Base-by-base conservation (phyloP, 257 asterid species). In the Solanum megistacrolobum region DNA sequence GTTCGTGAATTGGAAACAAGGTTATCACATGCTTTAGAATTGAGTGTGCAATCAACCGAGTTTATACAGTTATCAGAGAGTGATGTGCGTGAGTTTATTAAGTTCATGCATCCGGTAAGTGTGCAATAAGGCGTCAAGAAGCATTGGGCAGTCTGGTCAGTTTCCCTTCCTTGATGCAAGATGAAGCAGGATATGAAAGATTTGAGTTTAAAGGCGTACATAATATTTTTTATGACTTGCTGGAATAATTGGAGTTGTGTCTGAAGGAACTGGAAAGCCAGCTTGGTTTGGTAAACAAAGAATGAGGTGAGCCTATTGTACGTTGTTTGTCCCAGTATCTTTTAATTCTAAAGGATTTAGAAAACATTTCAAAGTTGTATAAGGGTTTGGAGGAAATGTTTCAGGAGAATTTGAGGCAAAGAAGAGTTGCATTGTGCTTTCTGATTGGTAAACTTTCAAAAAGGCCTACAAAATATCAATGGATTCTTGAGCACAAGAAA, bases 1-100 rank as follows among this genome's bases (percentile, higher is more conserved):
- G 92, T 94, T 71, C 75, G 76, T 16, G 98, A 96, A 74, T 84
- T 95, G 84, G 95, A 94, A 20, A 81, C 13, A 43, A 94, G 90
- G 89, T 81, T 96, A 69, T 87, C 93, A 10, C 46, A 41, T 41
- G 88, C 46, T 41, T 41, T 41, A 10, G 46, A 41, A 41, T 41
- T 41, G 46, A 10, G 46, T 41, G 46, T 41, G 46, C 13, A 41
- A 41, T 41, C 13, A 41, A 10, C 13, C 5, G 13, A 41, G 4
- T 41, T 41, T 10, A 41, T 41, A 41, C 5, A 41, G 46, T 10
- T 41, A 10, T 41, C 46, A 41, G 12, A 38, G 43, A 2, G 43
- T 38, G 43, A 38, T 38, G 43, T 38, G 43, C 43, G 12, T 38
- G 43, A 38, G 43, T 38, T 38, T 38, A 38, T 38, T 38, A 38